These are phyloP conservation scores for Verticillium longisporum DNA, from an alignment of 2,329 filamentous ascomycete genomes.

Conservation along the genomic window DNA sequence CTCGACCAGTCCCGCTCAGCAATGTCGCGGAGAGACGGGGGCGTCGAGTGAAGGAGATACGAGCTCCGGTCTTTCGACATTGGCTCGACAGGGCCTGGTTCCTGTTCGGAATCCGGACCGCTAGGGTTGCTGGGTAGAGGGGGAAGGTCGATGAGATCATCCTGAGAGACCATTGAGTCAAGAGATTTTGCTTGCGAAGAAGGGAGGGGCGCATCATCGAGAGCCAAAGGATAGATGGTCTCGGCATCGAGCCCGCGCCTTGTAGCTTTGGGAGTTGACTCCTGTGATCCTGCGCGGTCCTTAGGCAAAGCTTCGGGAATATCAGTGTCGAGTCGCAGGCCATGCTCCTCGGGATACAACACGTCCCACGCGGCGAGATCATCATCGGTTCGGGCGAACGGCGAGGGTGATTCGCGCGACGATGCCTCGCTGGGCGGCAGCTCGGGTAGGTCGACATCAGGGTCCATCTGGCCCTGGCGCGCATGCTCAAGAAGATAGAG, in stretches of 20 bases:
- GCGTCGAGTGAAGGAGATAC: conserved; percentile 31
- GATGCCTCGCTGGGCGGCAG: conserved; percentile 36
- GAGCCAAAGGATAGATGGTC: conserved; percentile 9
- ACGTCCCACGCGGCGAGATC: conserved; percentile 11
- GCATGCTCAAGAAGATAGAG: conserved; percentile 71
- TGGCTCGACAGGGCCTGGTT: conserved; percentile 31
- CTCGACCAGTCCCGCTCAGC: conserved; percentile 9
- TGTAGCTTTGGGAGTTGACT: conserved; percentile 62
- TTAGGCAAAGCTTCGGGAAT: conserved; percentile 22
- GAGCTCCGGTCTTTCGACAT: conserved; percentile 36
- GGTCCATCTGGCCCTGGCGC: conserved; percentile 27
- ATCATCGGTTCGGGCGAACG: conserved; percentile 21
- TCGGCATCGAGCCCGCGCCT: conserved; percentile 24
- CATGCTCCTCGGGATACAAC: neutral
- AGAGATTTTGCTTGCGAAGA: conserved; percentile 3
- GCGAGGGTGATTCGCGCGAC: conserved; percentile 25
- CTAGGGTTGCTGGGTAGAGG: conserved; percentile 8
- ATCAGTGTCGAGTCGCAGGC: conserved; percentile 34
- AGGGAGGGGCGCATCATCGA: conserved; percentile 12
- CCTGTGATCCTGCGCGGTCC: conserved; percentile 53
- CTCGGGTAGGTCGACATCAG: conserved; percentile 38
- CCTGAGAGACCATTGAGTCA: neutral
- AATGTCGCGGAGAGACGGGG: conserved; percentile 23
- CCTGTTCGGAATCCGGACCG: conserved; percentile 17
- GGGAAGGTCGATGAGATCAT: conserved; percentile 6